Percentiles rank a stretch among this genome's conserved stretches.
These are phyloP conservation scores for Oryza australiensis DNA, from an alignment of 176 grass and related monocot genomes.

Conservation along the genomic window DNA sequence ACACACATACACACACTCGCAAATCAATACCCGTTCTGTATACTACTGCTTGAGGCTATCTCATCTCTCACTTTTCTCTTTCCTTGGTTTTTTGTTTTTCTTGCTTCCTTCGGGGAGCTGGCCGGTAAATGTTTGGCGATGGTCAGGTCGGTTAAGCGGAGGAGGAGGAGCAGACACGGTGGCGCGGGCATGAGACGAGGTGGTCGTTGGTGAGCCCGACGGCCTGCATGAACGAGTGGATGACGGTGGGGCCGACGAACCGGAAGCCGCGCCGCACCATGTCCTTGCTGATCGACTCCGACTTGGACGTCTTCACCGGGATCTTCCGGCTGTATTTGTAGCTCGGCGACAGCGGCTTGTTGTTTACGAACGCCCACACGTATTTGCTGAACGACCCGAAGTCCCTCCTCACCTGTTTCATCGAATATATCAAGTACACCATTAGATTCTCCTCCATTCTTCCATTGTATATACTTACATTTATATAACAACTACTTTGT, in stretches of 20 bases:
- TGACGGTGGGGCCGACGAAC: slow-evolving; percentile 83
- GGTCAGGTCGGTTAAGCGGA: slow-evolving; percentile 16
- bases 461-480: neutral
- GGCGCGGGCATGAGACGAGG: slow-evolving; percentile 93
- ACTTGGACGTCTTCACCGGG: slow-evolving; percentile 96
- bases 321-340: slow-evolving; percentile 95
- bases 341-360: slow-evolving; percentile 68
- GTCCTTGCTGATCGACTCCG: slow-evolving; percentile 97
- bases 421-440: neutral
- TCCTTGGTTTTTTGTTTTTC: neutral
- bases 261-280: slow-evolving; percentile 93
- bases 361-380: slow-evolving; percentile 89
- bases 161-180: slow-evolving; percentile 45
- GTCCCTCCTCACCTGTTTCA: slow-evolving; percentile 54
- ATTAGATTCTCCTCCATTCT: neutral
- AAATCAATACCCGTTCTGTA: slow-evolving; percentile 27
- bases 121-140: neutral
- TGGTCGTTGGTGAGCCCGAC: slow-evolving; percentile 96
- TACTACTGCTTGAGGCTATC: slow-evolving; percentile 26
- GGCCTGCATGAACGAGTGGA: slow-evolving; percentile 96
- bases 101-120: neutral
- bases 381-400: slow-evolving; percentile 75
- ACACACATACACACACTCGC: slow-evolving; percentile 31
- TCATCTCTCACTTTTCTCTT: neutral
- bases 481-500: neutral